Conservation (phyloP, 345 rosid species). For the Jatropha curcas region DNA sequence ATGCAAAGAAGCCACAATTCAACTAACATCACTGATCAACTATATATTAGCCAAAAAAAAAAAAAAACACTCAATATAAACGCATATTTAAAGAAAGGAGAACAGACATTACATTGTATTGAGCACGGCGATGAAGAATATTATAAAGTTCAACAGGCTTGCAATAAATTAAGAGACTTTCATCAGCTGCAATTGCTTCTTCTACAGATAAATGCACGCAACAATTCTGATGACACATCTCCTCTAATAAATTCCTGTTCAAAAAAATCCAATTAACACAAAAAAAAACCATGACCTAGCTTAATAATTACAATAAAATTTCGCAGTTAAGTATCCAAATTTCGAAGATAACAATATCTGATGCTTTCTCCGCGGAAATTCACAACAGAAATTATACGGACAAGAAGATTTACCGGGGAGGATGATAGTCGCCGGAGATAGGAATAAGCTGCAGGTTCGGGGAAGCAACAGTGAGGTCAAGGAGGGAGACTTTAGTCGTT, state of each 20-base stretch:
- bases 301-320: neutral
- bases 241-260: neutral
- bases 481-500: neutral
- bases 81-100: neutral
- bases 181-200: constrained; percentile 25
- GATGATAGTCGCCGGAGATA: neutral
- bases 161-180: constrained; percentile 31
- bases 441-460: neutral
- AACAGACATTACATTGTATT: constrained; percentile 13
- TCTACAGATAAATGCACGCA: constrained; percentile 22
- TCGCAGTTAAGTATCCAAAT: neutral
- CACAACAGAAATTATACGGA: neutral
- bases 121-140: constrained; percentile 30
- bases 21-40: neutral
- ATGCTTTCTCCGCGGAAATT: neutral
- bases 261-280: neutral
- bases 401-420: neutral
- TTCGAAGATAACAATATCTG: too few species aligned
- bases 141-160: constrained; percentile 37
- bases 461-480: constrained; percentile 6
- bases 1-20: too few species aligned
- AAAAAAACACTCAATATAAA: neutral
- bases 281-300: neutral
- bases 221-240: constrained; percentile 35
- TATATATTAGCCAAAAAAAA: too few species aligned